Conservation (phyloP, 2,329 filamentous ascomycete species). For the Verticillium zaregamsianum region DNA sequence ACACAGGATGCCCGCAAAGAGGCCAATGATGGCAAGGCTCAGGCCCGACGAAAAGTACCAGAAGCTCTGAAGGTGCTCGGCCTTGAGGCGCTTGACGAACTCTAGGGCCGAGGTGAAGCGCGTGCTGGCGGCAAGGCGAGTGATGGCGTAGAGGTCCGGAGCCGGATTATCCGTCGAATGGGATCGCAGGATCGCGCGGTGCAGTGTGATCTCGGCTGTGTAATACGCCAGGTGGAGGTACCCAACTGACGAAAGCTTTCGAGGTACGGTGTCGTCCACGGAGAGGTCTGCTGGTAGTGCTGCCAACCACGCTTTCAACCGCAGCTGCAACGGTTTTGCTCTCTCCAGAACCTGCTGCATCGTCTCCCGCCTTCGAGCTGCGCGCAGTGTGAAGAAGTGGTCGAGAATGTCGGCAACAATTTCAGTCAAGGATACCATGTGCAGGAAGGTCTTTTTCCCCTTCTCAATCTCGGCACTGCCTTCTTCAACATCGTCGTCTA, state of each 20-base stretch:
- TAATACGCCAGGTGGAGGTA: conserved; percentile 38
- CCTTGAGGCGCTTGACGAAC: conserved; percentile 28
- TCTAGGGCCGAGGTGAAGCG: conserved; percentile 25
- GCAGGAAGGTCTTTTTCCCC: conserved; percentile 34
- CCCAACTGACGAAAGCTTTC: conserved; percentile 33
- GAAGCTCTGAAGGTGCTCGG: conserved; percentile 35
- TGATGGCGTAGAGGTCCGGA: conserved; percentile 7
- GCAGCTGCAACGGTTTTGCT: conserved; percentile 41
- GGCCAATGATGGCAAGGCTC: conserved; percentile 25
- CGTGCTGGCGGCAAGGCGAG: conserved; percentile 20
- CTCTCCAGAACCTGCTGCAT: conserved; percentile 31
- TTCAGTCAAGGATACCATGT: conserved; percentile 37
- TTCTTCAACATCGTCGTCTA: conserved; percentile 20
- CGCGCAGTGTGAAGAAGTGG: conserved; percentile 15
- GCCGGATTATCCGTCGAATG: conserved; percentile 6
- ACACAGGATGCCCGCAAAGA: conserved; percentile 22
- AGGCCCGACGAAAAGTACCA: conserved; percentile 31
- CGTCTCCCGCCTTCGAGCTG: conserved; percentile 2
- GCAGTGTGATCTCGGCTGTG: conserved; percentile 37
- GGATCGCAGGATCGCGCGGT: conserved; percentile 35
- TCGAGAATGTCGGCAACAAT: conserved; percentile 38
- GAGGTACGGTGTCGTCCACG: conserved; percentile 30
- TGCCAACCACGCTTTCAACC: conserved; percentile 41
- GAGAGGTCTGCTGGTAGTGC: conserved; percentile 36
- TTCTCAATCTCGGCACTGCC: conserved; percentile 32